phyloP scores from a whole-genome alignment of 2,329 filamentous ascomycete genomes.

The Sclerotinia sclerotiorum region DNA sequence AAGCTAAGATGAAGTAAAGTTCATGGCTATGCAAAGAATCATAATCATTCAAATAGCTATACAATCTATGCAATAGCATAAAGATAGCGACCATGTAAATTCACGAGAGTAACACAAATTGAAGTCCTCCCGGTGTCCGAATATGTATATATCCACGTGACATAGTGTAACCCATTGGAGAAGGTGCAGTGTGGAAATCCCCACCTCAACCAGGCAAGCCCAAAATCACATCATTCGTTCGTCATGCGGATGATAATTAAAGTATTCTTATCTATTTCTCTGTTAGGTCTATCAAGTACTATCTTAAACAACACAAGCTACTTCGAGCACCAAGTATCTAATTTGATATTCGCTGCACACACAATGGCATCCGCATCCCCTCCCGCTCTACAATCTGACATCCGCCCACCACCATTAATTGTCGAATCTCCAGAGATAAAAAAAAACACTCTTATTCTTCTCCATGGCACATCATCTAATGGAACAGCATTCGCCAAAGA shows the following conservation, averaged over 20 bases:
- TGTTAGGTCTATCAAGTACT: not conserved
- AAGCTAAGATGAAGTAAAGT: not conserved
- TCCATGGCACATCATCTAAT: conserved; percentile 45
- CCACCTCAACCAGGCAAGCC: not conserved
- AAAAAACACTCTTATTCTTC: conserved; percentile 42
- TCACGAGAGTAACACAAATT: not conserved
- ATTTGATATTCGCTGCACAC: not conserved
- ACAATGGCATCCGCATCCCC: not conserved
- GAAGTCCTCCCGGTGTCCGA: not conserved
- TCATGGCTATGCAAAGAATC: not conserved
- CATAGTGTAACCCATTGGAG: conserved; percentile 1
- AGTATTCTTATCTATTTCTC: not conserved
- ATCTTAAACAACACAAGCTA: not conserved
- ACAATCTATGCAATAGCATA: not conserved
- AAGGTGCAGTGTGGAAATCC: not conserved
- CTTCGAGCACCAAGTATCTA: not conserved
- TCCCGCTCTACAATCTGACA: not conserved
- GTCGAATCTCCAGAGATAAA: conserved; percentile 38
- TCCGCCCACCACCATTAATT: conserved; percentile 27
- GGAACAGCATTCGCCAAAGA: conserved; percentile 41
- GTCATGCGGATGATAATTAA: not conserved
- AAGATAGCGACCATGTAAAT: too few relatives aligned
- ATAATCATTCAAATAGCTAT: not conserved
- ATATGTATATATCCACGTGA: not conserved
- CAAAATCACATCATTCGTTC: not conserved